These are phyloP conservation scores for Eucalyptus victrix DNA, from an alignment of 345 rosid species.

Conservation along the genomic window DNA sequence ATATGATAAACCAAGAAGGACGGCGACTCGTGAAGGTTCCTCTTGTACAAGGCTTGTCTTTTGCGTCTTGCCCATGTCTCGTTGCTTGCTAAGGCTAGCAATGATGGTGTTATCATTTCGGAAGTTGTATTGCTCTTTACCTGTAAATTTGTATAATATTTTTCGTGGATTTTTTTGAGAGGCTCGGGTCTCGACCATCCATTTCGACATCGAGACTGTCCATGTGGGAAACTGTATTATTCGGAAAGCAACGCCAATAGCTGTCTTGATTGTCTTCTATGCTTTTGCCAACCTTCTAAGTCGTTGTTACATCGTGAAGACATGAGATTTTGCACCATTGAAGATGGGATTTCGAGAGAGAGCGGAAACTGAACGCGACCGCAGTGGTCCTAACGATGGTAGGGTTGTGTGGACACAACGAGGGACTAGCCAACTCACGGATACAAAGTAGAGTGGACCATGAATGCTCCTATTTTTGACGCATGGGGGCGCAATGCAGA, in stretches of 20 bases:
- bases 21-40: constrained; percentile 11
- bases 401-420: background rate
- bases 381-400: background rate
- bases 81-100: background rate
- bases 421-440: background rate
- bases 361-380: background rate
- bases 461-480: background rate
- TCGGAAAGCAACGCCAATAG: background rate
- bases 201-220: background rate
- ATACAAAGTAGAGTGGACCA: background rate
- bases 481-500: background rate
- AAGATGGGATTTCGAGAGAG: background rate
- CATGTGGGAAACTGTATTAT: background rate
- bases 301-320: background rate
- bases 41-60: constrained; percentile 2
- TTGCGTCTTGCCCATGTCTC: background rate
- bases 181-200: background rate
- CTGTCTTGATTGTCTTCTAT: background rate
- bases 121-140: background rate
- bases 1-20: background rate
- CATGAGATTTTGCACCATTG: background rate
- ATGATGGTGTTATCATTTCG: background rate
- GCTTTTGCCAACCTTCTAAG: background rate
- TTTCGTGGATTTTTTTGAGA: background rate
- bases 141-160: background rate